Evolutionary conservation across 2,329 filamentous ascomycete genomes (phyloP), one percentile per base, ranked within the genome.

Genomic region (Verticillium isaacii): DNA sequence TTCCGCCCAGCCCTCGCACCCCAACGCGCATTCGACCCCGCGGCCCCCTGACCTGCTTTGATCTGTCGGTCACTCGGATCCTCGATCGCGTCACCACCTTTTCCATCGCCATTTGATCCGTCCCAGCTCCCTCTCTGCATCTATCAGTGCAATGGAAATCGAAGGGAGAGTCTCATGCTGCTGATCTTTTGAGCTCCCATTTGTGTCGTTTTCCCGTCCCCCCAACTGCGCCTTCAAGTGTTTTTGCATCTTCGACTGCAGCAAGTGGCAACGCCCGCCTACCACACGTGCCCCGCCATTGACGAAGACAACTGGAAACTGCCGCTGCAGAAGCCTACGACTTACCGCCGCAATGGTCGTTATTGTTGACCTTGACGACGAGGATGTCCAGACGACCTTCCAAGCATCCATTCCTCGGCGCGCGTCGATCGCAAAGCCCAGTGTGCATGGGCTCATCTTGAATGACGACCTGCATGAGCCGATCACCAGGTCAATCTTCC

Each of bases 301-400:
- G 45, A 50, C 19, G 23, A 23, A n/a, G n/a, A 4, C 45, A 4
- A 50, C 19, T 25, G 45, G 23, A 50, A 50, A 11, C n/a, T 50
- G 45, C 37, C 15, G 17, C 37, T 5, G 17, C 14, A 17, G 12
- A 17, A 41, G 6, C 15, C 37, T n/a, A 2, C 17, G 17, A 41
- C 37, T 41, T 17, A 17, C 6, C 15, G 12, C n/a, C 62, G 41
- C 19, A 36, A 66, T 66, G 64, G 64, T 65, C 36, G 63, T 66
- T 61, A 69, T 71, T 58, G 66, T 70, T 34, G 66, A 69, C 58
- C 57, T 71, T 15, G 66, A 68, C 55, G 56, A 62, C 14, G 68
- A 67, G 36, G 64, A 69, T 29, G 56, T 58, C 25, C 59, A 61
- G 54, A 32, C 34, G 34, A 45, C 32, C 15, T 54, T 59, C 59